A percentile compares a stretch with the other conserved stretches of the same genome.
Conservation (phyloP, 1,139 yeast species). For the Groenewaldozyma auringiensis region DNA sequence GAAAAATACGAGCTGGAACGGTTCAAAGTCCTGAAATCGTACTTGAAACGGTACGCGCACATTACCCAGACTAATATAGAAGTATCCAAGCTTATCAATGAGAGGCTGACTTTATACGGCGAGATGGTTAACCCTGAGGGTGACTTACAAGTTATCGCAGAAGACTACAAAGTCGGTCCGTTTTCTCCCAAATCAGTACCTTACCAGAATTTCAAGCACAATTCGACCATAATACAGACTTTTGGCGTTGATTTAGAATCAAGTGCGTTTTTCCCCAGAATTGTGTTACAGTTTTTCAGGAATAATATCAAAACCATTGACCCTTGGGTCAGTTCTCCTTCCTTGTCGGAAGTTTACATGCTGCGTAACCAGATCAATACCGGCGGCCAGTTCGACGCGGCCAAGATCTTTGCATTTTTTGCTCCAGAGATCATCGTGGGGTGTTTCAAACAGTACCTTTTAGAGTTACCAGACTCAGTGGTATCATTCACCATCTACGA, state of each 20-base stretch:
- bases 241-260: conserved; percentile 73
- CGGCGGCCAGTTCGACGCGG: conserved; percentile 34
- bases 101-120: conserved; percentile 46
- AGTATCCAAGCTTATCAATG: conserved; percentile 31
- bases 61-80: conserved; percentile 42
- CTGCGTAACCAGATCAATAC: conserved; percentile 54
- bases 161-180: conserved; percentile 58
- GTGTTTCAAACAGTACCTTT: conserved; percentile 59
- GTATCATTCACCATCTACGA: conserved; percentile 63
- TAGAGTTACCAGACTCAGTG: conserved; percentile 78
- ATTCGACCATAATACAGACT: conserved; percentile 53
- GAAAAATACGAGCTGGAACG: conserved; percentile 74
- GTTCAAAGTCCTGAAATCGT: conserved; percentile 57
- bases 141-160: conserved; percentile 55
- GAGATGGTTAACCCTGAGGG: conserved; percentile 53
- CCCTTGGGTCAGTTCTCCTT: conserved; percentile 39
- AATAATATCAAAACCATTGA: conserved; percentile 36
- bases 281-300: conserved; percentile 55
- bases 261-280: conserved; percentile 58
- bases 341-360: conserved; percentile 56
- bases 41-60: conserved; percentile 54
- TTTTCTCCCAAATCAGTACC: conserved; percentile 63
- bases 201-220: conserved; percentile 59
- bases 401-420: conserved; percentile 21
- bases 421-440: conserved; percentile 57